Evolutionary conservation across 495 filamentous ascomycete genomes (phyloP).

Genomic region (Hapsidospora chrysogenum): DNA sequence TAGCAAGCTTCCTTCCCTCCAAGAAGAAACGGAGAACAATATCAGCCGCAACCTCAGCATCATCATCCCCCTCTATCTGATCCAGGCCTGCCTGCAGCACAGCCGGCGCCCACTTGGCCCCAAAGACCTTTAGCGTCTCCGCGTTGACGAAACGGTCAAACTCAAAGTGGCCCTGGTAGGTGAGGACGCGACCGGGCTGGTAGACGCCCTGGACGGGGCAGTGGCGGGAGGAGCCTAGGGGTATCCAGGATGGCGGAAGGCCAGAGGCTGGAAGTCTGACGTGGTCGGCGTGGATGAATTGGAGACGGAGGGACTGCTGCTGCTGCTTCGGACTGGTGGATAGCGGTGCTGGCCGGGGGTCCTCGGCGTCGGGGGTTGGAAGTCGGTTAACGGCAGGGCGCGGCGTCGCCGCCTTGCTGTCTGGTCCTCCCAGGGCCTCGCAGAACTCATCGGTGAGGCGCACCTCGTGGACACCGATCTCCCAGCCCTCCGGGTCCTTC

Average conservation of each 20-base stretch:
- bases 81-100: not conserved
- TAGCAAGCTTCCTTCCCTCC: not conserved
- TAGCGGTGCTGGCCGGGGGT: slow-evolving; percentile 7
- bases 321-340: too few relatives aligned
- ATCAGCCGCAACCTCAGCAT: not conserved
- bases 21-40: not conserved
- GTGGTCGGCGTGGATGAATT: slow-evolving; percentile 17
- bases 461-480: slow-evolving; percentile 24
- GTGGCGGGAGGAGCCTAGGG: slow-evolving; percentile 15
- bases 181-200: slow-evolving; percentile 18
- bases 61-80: not conserved
- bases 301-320: slow-evolving; percentile 15
- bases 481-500: slow-evolving; percentile 12
- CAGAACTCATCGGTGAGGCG: slow-evolving; percentile 13
- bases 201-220: slow-evolving; percentile 26
- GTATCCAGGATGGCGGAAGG: slow-evolving; percentile 18
- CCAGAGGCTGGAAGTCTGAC: slow-evolving; percentile 9
- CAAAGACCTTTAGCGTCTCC: not conserved
- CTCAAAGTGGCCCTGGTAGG: slow-evolving; percentile 30
- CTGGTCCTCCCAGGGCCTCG: not conserved
- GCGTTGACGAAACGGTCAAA: slow-evolving; percentile 23
- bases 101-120: not conserved
- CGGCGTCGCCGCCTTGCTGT: not conserved
- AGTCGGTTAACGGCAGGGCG: not conserved
- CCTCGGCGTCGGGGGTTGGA: not conserved